Percentiles rank a stretch among this genome's conserved stretches.
Conservation (phyloP, 176 grass and related monocot genomes). For the Ensete ventricosum region DNA sequence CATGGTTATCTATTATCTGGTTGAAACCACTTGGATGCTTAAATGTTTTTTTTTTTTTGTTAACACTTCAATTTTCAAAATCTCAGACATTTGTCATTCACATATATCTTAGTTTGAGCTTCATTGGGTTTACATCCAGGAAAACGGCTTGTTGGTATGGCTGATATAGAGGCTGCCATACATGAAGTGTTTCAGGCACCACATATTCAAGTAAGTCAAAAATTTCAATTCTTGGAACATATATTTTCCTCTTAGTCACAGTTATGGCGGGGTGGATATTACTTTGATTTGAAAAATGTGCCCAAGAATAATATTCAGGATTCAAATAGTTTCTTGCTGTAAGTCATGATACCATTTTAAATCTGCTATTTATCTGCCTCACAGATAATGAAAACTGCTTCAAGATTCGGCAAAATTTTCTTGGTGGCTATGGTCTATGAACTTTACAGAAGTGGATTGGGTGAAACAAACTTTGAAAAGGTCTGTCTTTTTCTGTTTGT, state of each 20-base stretch:
- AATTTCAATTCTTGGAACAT: not conserved
- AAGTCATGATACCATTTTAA: not conserved
- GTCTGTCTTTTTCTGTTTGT: constrained; percentile 24
- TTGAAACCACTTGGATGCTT: not conserved
- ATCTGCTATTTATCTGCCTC: constrained; percentile 1
- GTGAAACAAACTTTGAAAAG: constrained; percentile 89
- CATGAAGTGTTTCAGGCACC: constrained; percentile 96
- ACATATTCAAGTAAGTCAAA: constrained; percentile 81
- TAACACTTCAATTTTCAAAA: not conserved
- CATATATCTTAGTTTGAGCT: not conserved
- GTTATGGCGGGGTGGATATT: not conserved
- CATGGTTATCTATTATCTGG: not conserved
- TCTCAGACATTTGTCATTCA: not conserved
- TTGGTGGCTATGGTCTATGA: constrained; percentile 92
- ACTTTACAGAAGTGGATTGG: constrained; percentile 74
- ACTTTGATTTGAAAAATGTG: not conserved
- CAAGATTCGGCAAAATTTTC: constrained; percentile 77
- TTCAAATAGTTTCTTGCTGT: no score
- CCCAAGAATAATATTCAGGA: not conserved
- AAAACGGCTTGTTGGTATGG: constrained; percentile 61
- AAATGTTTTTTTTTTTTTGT: not conserved
- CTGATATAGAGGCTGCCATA: constrained; percentile 77
- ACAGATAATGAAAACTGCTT: constrained; percentile 89
- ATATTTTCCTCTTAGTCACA: not conserved
- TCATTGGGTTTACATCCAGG: constrained; percentile 30